Base-by-base conservation (phyloP, 2,329 filamentous ascomycete genomes). In the Lachnellula cervina region DNA sequence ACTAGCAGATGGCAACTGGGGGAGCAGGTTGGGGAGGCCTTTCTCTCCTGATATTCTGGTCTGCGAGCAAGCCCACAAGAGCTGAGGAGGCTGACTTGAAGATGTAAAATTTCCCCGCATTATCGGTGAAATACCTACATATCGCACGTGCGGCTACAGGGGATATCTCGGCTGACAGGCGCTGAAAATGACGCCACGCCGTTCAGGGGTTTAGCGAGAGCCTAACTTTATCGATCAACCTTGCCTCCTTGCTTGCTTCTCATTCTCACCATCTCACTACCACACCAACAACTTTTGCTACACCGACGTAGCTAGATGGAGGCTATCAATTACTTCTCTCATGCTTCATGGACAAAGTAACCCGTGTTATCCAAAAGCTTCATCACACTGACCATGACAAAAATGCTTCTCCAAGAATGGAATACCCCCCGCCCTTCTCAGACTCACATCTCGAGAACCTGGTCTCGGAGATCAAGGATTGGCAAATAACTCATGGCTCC, bases 401-500 rank as follows among this genome's bases (percentile, higher is more conserved):
- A 17, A 17, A n/a, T n/a, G 37, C 13, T 35, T 25, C 43, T 23
- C 32, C 52, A 37, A 56, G 37, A 17, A 52, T 56, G 54, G 40
- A 17, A 19, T 56, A 49, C 16, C 56, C 56, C 25, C 56, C 56
- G 4, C 23, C 34, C 13, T 43, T 58, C 8, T 45, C 51, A 37
- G 49, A 54, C 38, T 37, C 51, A 25, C 56, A 53, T 25, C 23
- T 44, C 5, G 32, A 34, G 3, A 6, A 25, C 32, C 51, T 61
- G 14, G 53, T 55, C 16, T 34, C 53, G 2, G 45, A 56, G 7
- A 47, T 58, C 45, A 61, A 72, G 57, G 74, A 76, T 62, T 75
- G 72, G 64, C 73, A 73, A 54, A 53, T 75, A 51, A 74, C 69
- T 42, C 73, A 75, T 62, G 73, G 74, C 46, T 71, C 69, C 2